Percentiles rank a stretch among this genome's conserved stretches.
These are phyloP conservation scores for Colletotrichum phormii DNA, from an alignment of 2,329 filamentous ascomycete species.

Conservation along the genomic window DNA sequence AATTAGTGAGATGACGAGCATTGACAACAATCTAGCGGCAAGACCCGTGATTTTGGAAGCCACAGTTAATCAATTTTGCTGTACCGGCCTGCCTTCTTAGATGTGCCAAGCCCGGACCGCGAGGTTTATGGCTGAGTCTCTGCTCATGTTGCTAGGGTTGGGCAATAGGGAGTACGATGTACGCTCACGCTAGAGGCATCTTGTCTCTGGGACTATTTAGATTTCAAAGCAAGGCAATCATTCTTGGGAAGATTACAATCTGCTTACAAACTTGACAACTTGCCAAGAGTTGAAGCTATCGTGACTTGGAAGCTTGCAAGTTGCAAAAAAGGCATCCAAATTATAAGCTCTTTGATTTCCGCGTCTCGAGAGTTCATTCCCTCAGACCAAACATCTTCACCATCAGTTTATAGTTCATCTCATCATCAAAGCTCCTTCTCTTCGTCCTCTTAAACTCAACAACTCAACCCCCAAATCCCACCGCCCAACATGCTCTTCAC, in stretches of 20 bases:
- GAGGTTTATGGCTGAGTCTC: neutral
- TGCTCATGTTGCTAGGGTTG: neutral
- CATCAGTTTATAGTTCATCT: neutral
- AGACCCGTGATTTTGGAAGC: neutral
- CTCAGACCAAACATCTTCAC: neutral
- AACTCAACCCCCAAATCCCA: neutral
- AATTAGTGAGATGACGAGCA: neutral
- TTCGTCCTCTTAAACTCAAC: neutral
- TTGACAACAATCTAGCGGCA: neutral
- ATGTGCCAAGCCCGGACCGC: neutral
- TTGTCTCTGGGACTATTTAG: neutral
- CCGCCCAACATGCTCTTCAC: neutral
- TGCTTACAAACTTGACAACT: neutral
- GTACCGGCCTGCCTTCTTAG: neutral
- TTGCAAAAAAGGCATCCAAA: neutral
- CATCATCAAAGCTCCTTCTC: neutral
- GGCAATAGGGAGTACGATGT: accelerated
- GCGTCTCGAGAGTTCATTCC: neutral
- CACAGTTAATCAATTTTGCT: neutral
- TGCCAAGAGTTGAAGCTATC: neutral
- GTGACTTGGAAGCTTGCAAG: neutral
- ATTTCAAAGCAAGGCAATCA: neutral
- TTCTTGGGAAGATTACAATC: neutral
- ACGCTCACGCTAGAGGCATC: neutral
- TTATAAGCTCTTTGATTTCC: neutral